These are phyloP conservation scores for Penicillium canescens DNA, from an alignment of 495 filamentous ascomycete genomes.

Conservation along the genomic window DNA sequence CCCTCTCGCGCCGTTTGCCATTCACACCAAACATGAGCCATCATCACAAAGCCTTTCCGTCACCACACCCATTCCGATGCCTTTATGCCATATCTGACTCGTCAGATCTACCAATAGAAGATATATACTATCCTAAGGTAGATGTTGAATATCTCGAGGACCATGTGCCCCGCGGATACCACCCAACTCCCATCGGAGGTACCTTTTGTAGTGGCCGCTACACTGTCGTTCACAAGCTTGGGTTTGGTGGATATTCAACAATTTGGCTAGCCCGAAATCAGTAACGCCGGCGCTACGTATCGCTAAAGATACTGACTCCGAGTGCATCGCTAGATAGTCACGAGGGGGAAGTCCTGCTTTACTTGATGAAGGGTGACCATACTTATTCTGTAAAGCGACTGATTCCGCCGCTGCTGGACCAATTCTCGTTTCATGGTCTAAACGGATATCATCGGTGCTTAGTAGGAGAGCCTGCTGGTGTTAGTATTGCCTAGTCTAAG, in stretches of 20 bases:
- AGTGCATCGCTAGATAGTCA: conserved; percentile 14
- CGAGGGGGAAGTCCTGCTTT: conserved; percentile 15
- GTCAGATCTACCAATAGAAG: conserved; percentile 4
- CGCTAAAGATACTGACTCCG: conserved; percentile 24
- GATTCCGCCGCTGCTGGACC: conserved; percentile 19
- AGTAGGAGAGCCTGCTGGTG: conserved; percentile 28
- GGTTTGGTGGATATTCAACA: conserved; percentile 86
- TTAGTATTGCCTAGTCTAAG: conserved; percentile 28
- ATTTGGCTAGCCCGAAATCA: conserved; percentile 64
- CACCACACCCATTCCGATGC: conserved; percentile 1
- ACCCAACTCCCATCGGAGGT: conserved; percentile 78
- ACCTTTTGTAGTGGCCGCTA: conserved; percentile 84
- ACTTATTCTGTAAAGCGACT: conserved; percentile 19
- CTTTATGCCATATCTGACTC: conserved; percentile 1
- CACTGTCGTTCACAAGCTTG: conserved; percentile 80
- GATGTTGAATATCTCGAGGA: conserved; percentile 22
- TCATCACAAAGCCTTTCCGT: not conserved
- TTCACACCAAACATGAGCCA: not conserved
- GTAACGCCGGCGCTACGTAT: conserved; percentile 19
- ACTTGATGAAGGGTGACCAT: conserved; percentile 13
- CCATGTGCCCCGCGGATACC: conserved; percentile 66
- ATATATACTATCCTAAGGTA: conserved; percentile 19
- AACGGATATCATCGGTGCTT: conserved; percentile 32
- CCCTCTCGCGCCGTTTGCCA: not conserved
- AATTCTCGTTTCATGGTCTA: conserved; percentile 28